phyloP scores from a whole-genome alignment of 306 rosid genomes.

The Fagus sylvatica region DNA sequence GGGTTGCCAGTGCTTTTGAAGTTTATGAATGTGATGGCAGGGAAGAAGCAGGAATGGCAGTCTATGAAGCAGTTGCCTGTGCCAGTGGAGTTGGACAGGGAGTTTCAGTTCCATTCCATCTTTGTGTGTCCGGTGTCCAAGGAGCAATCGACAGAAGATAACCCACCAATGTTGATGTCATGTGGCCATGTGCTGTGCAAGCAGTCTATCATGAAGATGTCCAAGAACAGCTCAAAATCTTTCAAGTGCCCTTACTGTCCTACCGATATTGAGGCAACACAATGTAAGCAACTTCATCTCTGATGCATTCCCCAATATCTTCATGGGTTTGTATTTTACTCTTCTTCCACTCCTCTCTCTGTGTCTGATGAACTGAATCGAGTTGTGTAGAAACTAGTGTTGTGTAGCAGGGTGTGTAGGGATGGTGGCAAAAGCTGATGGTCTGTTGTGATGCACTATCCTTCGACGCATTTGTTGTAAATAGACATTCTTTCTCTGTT shows the following conservation, averaged over 20 bases:
- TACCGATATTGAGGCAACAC: conserved; percentile 55
- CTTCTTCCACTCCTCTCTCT: neutral
- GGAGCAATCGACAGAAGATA: conserved; percentile 83
- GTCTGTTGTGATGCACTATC: conserved; percentile 30
- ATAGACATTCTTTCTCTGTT: conserved; percentile 56
- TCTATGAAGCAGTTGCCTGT: conserved; percentile 77
- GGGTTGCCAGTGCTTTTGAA: conserved; percentile 77
- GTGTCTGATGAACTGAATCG: conserved; percentile 31
- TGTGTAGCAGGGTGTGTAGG: conserved; percentile 33
- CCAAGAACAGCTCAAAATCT: conserved; percentile 69
- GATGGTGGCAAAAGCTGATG: conserved; percentile 30
- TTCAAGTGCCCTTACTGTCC: conserved; percentile 95
- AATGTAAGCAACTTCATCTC: conserved; percentile 59
- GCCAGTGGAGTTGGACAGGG: conserved; percentile 71
- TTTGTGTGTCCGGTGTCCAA: conserved; percentile 97
- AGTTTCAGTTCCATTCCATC: conserved; percentile 89
- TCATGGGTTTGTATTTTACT: conserved; percentile 28
- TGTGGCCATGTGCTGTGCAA: conserved; percentile 97
- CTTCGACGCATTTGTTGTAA: conserved; percentile 45
- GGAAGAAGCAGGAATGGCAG: conserved; percentile 93
- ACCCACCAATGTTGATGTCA: conserved; percentile 87
- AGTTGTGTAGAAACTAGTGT: conserved; percentile 35
- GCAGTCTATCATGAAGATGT: conserved; percentile 89
- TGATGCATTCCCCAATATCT: conserved; percentile 32
- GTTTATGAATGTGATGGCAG: conserved; percentile 79